Conservation (phyloP, 108 stramenopile genomes). For the Pseudonitzschia pungens region DNA sequence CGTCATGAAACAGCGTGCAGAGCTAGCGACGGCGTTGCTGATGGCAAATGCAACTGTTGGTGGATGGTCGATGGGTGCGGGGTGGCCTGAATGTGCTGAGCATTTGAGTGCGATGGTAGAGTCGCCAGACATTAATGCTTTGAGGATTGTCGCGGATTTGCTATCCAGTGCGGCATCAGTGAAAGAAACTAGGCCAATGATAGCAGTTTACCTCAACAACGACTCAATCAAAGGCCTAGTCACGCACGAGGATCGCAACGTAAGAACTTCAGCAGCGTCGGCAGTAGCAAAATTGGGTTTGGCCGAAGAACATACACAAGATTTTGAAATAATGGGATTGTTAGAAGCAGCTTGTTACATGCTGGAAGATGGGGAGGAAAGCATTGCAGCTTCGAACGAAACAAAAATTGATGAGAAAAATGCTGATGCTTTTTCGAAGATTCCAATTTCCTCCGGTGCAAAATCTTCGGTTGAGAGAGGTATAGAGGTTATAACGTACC, state of each 20-base stretch:
- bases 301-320: slow-evolving; percentile 62
- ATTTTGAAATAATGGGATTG: slow-evolving; percentile 71
- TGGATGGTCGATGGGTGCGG: slow-evolving; percentile 68
- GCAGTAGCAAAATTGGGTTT: slow-evolving; percentile 85
- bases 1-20: slow-evolving; percentile 59
- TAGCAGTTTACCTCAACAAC: slow-evolving; percentile 52
- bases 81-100: slow-evolving; percentile 54
- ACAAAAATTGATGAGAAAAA: neutral
- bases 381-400: slow-evolving; percentile 2
- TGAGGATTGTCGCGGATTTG: slow-evolving; percentile 81
- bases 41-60: slow-evolving; percentile 66
- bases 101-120: slow-evolving; percentile 51
- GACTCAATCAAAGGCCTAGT: slow-evolving; percentile 62
- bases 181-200: slow-evolving; percentile 54
- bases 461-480: slow-evolving; percentile 85
- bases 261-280: slow-evolving; percentile 81
- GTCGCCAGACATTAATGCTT: slow-evolving; percentile 64
- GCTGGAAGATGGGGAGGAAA: slow-evolving; percentile 57
- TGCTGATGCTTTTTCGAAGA: slow-evolving; percentile 9
- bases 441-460: slow-evolving; percentile 30
- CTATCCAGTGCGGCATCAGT: slow-evolving; percentile 75
- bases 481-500: slow-evolving; percentile 89
- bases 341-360: slow-evolving; percentile 78
- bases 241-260: slow-evolving; percentile 57
- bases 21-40: slow-evolving; percentile 62